Evolutionary conservation across 371 early-diverging fungal genomes (phyloP).

Genomic region (Coemansia sp.): DNA sequence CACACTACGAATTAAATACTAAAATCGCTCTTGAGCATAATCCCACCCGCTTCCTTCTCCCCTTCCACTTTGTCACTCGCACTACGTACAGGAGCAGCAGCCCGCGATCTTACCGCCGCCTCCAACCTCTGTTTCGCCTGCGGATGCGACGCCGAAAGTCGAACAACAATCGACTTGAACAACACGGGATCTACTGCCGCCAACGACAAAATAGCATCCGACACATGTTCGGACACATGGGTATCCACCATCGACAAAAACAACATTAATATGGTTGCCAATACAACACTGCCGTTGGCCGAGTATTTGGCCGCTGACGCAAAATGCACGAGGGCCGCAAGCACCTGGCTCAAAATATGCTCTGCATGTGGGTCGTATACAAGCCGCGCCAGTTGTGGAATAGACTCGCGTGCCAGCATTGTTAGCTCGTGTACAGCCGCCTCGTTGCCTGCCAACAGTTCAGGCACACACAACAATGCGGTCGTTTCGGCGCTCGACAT

Average conservation of each 20-base stretch:
- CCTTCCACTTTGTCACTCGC: background rate
- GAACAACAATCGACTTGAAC: slow-evolving; percentile 22
- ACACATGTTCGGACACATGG: background rate
- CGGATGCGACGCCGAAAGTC: slow-evolving; percentile 18
- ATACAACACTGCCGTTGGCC: background rate
- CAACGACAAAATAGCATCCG: slow-evolving; percentile 20
- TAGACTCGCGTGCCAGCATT: background rate
- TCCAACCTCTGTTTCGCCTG: slow-evolving; percentile 28
- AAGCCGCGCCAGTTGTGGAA: background rate
- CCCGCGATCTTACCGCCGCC: slow-evolving; percentile 20
- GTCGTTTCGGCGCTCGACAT: background rate
- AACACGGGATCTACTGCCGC: slow-evolving; percentile 13
- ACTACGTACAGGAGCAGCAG: background rate
- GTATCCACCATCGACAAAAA: slow-evolving; percentile 29
- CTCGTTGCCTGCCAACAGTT: background rate
- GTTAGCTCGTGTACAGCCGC: background rate
- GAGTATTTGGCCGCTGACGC: background rate
- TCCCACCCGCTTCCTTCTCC: background rate
- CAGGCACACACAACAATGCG: background rate
- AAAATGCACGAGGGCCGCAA: background rate
- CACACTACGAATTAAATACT: background rate
- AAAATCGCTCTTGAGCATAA: slow-evolving; percentile 32
- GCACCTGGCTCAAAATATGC: background rate
- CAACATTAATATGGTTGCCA: slow-evolving; percentile 35
- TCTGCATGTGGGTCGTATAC: background rate